A percentile compares a stretch with the other conserved stretches of the same genome.
Evolutionary conservation across 176 grass and related monocot species (phyloP).

Genomic region (Aegilops longissima): DNA sequence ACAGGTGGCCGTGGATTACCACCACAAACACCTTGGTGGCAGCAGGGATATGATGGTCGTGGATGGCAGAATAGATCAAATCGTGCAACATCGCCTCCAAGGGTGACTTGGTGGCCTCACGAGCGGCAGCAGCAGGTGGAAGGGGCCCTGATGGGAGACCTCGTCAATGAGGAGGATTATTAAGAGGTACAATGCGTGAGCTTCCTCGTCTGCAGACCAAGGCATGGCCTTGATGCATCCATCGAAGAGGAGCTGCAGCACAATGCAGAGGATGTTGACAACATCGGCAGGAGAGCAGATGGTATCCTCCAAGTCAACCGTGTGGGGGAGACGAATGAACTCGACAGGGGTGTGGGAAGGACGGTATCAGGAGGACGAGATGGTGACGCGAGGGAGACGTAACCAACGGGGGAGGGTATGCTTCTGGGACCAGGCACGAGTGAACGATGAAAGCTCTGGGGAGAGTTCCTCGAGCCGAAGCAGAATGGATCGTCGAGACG

Average conservation of each 20-base stretch:
- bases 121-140: neutral
- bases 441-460: no score
- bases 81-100: conserved; percentile 65
- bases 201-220: conserved; percentile 65
- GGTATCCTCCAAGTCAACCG: conserved; percentile 43
- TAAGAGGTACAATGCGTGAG: conserved; percentile 32
- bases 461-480: no score
- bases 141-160: conserved; percentile 25
- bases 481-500: no score
- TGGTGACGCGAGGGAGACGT: neutral
- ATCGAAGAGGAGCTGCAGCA: conserved; percentile 58
- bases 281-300: conserved; percentile 45
- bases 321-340: conserved; percentile 60
- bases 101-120: neutral
- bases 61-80: conserved; percentile 53
- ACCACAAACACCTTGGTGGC: no score
- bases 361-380: neutral
- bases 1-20: no score
- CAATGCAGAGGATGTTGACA: conserved; percentile 53
- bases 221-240: conserved; percentile 56
- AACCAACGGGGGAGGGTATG: neutral
- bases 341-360: conserved; percentile 54
- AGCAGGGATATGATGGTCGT: no score
- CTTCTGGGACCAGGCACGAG: no score
- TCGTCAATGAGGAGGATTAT: conserved; percentile 54